Conservation (phyloP, 148 eudicot species). For the Mesembryanthemum crystallinum region DNA sequence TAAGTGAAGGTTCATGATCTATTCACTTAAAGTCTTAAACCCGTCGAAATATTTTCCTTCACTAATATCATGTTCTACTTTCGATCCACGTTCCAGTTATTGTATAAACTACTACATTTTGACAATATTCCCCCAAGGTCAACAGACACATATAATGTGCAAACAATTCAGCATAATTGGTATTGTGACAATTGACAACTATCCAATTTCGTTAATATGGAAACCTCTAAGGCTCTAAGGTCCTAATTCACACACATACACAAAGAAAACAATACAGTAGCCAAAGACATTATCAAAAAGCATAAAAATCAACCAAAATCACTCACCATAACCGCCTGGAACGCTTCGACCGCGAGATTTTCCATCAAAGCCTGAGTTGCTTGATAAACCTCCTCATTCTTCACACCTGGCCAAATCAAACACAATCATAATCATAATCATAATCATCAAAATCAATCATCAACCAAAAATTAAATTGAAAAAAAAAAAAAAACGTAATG, state of each 20-base stretch:
- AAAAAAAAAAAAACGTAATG: not conserved
- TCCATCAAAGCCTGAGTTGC: constrained; percentile 66
- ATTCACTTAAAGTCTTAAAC: too few relatives aligned
- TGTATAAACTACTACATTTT: too few relatives aligned
- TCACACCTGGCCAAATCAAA: constrained; percentile 41
- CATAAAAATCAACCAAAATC: not conserved
- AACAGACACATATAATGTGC: not conserved
- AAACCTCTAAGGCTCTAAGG: too few relatives aligned
- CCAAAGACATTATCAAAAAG: not conserved
- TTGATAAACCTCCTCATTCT: constrained; percentile 51
- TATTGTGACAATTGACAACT: not conserved
- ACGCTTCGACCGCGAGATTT: constrained; percentile 72
- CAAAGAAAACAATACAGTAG: too few relatives aligned
- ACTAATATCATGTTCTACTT: too few relatives aligned
- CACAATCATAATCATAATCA: not conserved
- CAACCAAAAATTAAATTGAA: not conserved
- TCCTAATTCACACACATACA: too few relatives aligned
- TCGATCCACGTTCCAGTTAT: too few relatives aligned
- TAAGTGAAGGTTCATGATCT: too few relatives aligned
- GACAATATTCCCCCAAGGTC: too few relatives aligned
- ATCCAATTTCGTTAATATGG: not conserved
- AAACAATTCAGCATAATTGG: not conserved
- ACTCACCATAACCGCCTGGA: constrained; percentile 66
- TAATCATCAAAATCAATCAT: not conserved
- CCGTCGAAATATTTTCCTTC: too few relatives aligned